Base-by-base conservation (phyloP, 2,329 filamentous ascomycete species). In the Microdochium trichocladiopsis region DNA sequence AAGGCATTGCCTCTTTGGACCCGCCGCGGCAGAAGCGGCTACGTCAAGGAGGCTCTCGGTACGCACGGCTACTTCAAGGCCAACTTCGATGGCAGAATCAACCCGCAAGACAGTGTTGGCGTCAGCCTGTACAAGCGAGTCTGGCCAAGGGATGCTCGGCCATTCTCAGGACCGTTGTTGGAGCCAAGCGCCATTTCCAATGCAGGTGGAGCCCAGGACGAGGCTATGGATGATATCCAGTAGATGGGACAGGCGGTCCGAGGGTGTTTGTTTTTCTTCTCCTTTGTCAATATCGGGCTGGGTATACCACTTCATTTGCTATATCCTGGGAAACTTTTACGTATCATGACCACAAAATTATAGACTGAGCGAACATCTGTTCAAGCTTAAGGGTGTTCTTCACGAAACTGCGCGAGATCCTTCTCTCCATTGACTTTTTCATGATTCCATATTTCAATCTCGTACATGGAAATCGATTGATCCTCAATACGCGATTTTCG, bases 41-140 rank as follows among this genome's bases (percentile, higher is more conserved):
- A 86, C 68, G 84, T 99, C 75, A 96, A 96, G 77, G 94, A 99
- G 75, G 81, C 87, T 53, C 73, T 99, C 49, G 94, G 94, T 61
- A 99, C 94, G 33, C 94, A 99, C 70, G 94, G 94, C n/a, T 99
- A 99, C 75, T 97, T 97, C 81, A 99, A 99, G 78, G 94, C 94
- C 12, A 96, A 88, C 2, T 99, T 99, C 73, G 95, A 99, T 68
- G 90, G 86, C 12, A 89, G 88, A 66, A 93, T 99, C 68, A 97
- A 96, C 69, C 92, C 94, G 1, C 89, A 96, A 72, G 94, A 99
- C 72, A 86, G 91, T 2, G 84, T 99, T 48, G 94, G 90, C 49
- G 88, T 97, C 57, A 95, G 90, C 71, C 66, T 94, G 63, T 94
- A 93, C 66, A 94, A 94, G 79, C 75, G 88, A 22, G 84, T 93